Percentiles rank a stretch among this genome's conserved stretches.
Evolutionary conservation across 306 rosid species (phyloP).

Genomic region (Chamaecrista fasciculata): DNA sequence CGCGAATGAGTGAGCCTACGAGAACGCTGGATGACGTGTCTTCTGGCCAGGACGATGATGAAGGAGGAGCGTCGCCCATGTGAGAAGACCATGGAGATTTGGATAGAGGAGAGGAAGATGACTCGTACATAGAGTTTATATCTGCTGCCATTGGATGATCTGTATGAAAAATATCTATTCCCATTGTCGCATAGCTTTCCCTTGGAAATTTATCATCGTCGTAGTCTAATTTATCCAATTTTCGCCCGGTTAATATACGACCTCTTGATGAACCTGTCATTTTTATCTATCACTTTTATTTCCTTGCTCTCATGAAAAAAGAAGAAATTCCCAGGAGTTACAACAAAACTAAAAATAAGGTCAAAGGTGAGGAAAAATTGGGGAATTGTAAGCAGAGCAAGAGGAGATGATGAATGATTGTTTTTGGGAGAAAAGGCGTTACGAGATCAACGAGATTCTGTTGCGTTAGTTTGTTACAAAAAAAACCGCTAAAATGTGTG

Average conservation of each 20-base stretch:
- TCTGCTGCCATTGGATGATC: constrained; percentile 18
- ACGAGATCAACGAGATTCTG: background rate
- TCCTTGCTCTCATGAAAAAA: too few species aligned
- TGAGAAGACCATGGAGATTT: constrained; percentile 83
- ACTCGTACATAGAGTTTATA: constrained; percentile 18
- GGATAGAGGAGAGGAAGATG: constrained; percentile 51
- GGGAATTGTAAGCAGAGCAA: background rate
- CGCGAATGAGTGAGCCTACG: constrained; percentile 72
- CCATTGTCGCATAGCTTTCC: background rate
- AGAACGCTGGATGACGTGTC: constrained; percentile 35
- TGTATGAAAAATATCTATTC: constrained; percentile 25
- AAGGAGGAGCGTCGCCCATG: background rate
- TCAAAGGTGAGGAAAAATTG: background rate
- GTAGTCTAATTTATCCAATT: constrained; percentile 32
- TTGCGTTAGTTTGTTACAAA: background rate
- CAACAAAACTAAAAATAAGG: background rate
- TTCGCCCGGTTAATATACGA: constrained; percentile 20
- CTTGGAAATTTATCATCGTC: constrained; percentile 18
- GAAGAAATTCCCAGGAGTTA: too few species aligned
- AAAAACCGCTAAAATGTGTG: background rate
- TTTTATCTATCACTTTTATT: too few species aligned
- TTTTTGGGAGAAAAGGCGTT: background rate
- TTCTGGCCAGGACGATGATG: background rate
- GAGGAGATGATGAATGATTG: background rate
- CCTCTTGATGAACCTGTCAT: constrained; percentile 41